Evolutionary conservation across 2,329 filamentous ascomycete species (phyloP), one percentile per base, ranked within the genome.

Genomic region (Coniochaeta sp.): DNA sequence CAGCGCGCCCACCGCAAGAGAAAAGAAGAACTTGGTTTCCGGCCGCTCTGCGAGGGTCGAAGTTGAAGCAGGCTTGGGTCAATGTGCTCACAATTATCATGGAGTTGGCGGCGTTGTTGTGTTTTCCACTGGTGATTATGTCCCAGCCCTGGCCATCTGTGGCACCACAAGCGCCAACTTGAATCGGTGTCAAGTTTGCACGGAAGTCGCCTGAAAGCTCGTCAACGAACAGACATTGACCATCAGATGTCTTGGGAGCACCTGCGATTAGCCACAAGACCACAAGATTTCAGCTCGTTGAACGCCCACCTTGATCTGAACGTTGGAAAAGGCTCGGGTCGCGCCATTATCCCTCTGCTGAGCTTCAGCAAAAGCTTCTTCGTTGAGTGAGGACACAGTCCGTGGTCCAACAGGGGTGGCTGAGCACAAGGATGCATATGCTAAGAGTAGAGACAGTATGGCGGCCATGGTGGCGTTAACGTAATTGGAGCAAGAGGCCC

Each of bases 31-130:
- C 80, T 64, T 83, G 81, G 65, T 80, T 79, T 12, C 80, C 81
- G 2, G 74, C 72, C 0, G 74, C 69, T 30, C 81, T 75, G 55
- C 82, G 75, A 5, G 77, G 75, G 64, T 86, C 82, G 62, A 83
- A 83, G 72, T 83, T 85, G 65, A 84, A 72, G 66, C 83, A 86
- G 50, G 82, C 82, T 67, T 84, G 77, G 1, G 82, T 85, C 64
- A 82, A 69, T 3, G 80, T 81, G 73, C 77, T 85, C 50, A 85
- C 82, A 40, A 86, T 66, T 55, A 85, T 73, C 65, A 79, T 77
- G 5, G 77, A 74, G 38, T 75, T 74, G 42, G 73, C 65, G 34
- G 70, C 73, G 64, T 82, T 70, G 62, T 81, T 80, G 66, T 85
- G 82, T 64, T 76, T 75, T 24, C 82, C 82, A 7, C 72, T 67